Evolutionary conservation across 805 yeast species (phyloP).

Genomic region (Metahyphopichia silvanorum): DNA sequence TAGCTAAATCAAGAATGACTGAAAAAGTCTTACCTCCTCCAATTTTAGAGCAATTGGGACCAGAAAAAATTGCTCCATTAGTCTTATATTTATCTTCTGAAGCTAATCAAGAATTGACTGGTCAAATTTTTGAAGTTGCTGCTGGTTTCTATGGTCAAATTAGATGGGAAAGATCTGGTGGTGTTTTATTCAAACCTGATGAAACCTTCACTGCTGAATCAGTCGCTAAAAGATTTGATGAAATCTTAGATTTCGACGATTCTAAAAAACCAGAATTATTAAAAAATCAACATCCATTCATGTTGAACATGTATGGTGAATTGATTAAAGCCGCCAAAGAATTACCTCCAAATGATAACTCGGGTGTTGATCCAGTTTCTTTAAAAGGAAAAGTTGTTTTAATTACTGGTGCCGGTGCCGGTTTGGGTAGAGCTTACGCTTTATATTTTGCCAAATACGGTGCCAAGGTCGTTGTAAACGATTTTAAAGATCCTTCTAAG

Average conservation of each 20-base stretch:
- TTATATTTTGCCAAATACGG: slow-evolving; percentile 82
- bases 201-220: slow-evolving; percentile 80
- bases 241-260: slow-evolving; percentile 61
- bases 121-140: slow-evolving; percentile 86
- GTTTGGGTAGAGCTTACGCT: slow-evolving; percentile 91
- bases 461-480: slow-evolving; percentile 93
- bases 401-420: slow-evolving; percentile 94
- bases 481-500: slow-evolving; percentile 68
- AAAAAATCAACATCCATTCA: slow-evolving; percentile 63
- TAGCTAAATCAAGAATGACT: slow-evolving; percentile 96
- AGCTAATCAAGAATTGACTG: slow-evolving; percentile 51
- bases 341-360: slow-evolving; percentile 48
- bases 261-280: slow-evolving; percentile 47
- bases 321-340: slow-evolving; percentile 52
- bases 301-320: slow-evolving; percentile 66
- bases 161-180: slow-evolving; percentile 92
- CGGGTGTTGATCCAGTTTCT: slow-evolving; percentile 46
- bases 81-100: slow-evolving; percentile 79
- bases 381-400: slow-evolving; percentile 82
- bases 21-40: slow-evolving; percentile 86
- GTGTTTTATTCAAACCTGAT: slow-evolving; percentile 79
- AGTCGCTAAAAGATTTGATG: slow-evolving; percentile 62
- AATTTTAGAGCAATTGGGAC: slow-evolving; percentile 71
- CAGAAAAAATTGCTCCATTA: slow-evolving; percentile 90
- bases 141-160: slow-evolving; percentile 91